Evolutionary conservation across 164 flowering plant species (phyloP), one percentile per base, ranked within the genome.

Genomic region (Vitis amurensis): DNA sequence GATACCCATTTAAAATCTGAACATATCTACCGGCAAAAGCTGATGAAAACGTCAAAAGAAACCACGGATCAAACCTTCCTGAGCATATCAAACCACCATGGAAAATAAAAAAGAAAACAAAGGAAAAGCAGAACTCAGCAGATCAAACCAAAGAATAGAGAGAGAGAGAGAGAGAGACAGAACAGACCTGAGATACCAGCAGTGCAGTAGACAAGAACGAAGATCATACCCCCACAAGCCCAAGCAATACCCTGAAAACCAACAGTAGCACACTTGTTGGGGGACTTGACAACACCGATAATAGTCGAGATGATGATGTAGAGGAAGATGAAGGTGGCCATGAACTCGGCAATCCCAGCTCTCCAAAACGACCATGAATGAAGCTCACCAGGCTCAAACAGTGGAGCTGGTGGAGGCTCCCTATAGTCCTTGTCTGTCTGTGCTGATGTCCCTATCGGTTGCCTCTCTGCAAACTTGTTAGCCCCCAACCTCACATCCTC

Each of bases 171-270:
- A 68, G 44, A 37, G n/a, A 11, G 6, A 59, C 55, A n/a, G 16
- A 57, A 13, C 62, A 73, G 2, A 87, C 91, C 91, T 76, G 91
- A 87, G 71, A 85, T 83, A n/a, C 88, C 91, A 67, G 91, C 88
- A 56, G 88, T 85, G 78, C 91, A 87, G 84, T 85, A 87, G 44
- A 87, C 91, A 19, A 87, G 84, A 66, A 87, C 88, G 68, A 87
- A 87, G 81, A 87, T 85, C 87, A 82, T 85, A 23, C 88, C 91
- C 8, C 91, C 91, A 71, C 83, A 87, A 51, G 91, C 88, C 91
- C 91, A 87, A 66, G 91, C 88, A 67, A 87, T 85, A 3, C 88
- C 90, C 51, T 85, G 89, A 61, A 86, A 77, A 49, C 91, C 91
- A 27, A 86, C 91, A 13, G 84, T 15, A 44, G 82, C 77, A 75